phyloP scores from a whole-genome alignment of 352 stramenopile genomes.

The Phytophthora rubi region DNA sequence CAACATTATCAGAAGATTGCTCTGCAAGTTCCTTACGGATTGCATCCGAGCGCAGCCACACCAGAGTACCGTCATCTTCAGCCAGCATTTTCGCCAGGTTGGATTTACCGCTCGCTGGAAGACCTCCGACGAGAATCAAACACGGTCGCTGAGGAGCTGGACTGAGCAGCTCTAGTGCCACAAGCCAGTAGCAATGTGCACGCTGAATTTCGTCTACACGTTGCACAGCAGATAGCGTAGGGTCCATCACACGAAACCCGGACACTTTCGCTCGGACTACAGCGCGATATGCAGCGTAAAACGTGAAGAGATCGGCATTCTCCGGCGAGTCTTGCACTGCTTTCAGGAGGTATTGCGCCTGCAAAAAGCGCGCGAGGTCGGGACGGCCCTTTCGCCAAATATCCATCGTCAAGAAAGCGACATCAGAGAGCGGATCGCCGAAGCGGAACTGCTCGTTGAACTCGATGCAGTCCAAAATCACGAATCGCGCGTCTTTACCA shows the following conservation, averaged over 20 bases:
- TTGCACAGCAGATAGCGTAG: slow-evolving; percentile 45
- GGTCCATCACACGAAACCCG: slow-evolving; percentile 68
- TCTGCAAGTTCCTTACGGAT: slow-evolving; percentile 68
- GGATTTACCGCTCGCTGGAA: slow-evolving; percentile 73
- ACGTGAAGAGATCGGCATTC: slow-evolving; percentile 54
- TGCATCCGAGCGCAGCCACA: slow-evolving; percentile 68
- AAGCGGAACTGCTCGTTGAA: slow-evolving; percentile 85
- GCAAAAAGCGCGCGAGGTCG: slow-evolving; percentile 56
- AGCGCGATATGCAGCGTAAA: slow-evolving; percentile 73
- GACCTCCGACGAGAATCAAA: slow-evolving; percentile 60
- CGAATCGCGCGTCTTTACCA: slow-evolving; percentile 25
- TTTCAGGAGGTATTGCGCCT: slow-evolving; percentile 62
- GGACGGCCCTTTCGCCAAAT: slow-evolving; percentile 65
- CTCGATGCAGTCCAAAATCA: slow-evolving; percentile 80
- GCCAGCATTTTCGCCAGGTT: slow-evolving; percentile 62
- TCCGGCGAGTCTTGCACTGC: slow-evolving; percentile 55
- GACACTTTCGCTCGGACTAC: slow-evolving; percentile 77
- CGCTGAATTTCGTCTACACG: slow-evolving; percentile 48
- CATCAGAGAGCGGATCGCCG: slow-evolving; percentile 67
- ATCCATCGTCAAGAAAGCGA: slow-evolving; percentile 76
- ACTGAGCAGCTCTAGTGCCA: slow-evolving; percentile 62
- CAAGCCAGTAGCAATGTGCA: slow-evolving; percentile 68
- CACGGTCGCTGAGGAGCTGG: slow-evolving; percentile 49
- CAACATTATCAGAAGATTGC: slow-evolving; percentile 8
- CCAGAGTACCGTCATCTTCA: slow-evolving; percentile 45